Conservation (phyloP, 768 basidiomycete genomes). For the Mrakia blollopis region DNA sequence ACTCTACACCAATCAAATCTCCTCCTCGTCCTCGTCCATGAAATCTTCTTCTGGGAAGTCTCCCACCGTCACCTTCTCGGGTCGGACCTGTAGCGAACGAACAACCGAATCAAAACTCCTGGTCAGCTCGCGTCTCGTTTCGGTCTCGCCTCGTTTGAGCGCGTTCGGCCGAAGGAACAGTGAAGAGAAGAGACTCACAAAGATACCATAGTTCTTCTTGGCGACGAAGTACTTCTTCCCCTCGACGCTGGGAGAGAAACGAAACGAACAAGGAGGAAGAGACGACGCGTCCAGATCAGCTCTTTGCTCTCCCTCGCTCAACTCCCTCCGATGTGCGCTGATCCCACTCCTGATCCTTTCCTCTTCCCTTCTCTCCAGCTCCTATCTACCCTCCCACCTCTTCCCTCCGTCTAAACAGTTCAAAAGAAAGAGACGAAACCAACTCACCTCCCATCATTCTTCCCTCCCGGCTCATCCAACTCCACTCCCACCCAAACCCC, state of each 20-base stretch:
- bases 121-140: no score
- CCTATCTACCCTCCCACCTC: no score
- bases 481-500: slow-evolving; percentile 82
- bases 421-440: no score
- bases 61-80: slow-evolving; percentile 73
- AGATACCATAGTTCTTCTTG: slow-evolving; percentile 68
- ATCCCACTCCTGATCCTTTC: no score
- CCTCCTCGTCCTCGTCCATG: slow-evolving; percentile 63
- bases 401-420: background rate
- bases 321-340: no score
- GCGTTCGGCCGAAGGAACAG: background rate
- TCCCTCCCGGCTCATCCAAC: slow-evolving; percentile 92
- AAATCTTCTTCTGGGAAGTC: slow-evolving; percentile 78
- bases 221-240: slow-evolving; percentile 83
- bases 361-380: no score
- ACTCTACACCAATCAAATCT: slow-evolving; percentile 37
- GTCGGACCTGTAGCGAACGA: slow-evolving; percentile 42
- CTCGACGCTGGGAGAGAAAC: slow-evolving; percentile 57
- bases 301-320: background rate
- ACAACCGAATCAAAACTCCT: background rate
- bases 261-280: background rate
- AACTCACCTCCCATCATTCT: slow-evolving; percentile 89
- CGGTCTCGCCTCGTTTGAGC: no score
- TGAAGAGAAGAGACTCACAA: slow-evolving; percentile 51
- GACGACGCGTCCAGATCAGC: background rate